Evolutionary conservation across 352 stramenopile genomes (phyloP), one percentile per base, ranked within the genome.

Genomic region (Globisporangium uncinulatum): DNA sequence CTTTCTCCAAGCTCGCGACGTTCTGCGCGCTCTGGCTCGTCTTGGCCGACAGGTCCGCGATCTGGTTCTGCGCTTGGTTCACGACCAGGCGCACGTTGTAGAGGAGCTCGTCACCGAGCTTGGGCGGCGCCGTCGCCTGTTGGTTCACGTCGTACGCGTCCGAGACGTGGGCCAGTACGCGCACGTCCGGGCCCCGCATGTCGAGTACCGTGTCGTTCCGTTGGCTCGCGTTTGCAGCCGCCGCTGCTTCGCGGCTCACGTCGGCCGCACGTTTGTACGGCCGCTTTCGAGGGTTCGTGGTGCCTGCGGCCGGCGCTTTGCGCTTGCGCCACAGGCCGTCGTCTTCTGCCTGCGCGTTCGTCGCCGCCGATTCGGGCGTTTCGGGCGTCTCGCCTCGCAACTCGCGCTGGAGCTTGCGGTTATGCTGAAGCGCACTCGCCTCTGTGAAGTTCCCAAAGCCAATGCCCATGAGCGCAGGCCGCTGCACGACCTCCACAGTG

Each of bases 361-460:
- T 20, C 55, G 68, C 61, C 50, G 69, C 41, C 8, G 54, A 46
- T 41, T 71, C 55, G 15, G n/a, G n/a, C n/a, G 81, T 65, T 24
- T 83, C 69, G 0, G 73, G 64, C 21, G 37, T 74, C 45, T 97
- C 92, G 39, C 90, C 79, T 31, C 88, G 78, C 5, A 98, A 76
- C 63, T 98, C 89, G 24, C 89, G 89, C 73, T 98, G 88, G 47
- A 98, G 77, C 51, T 87, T 77, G 31, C 76, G 76, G 79, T 98
- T 98, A 56, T 94, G 79, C 59, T 96, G 95, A 9, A 98, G 63
- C 52, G 91, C 79, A 14, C 87, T 92, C 24, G 89, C 87, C 63
- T 98, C 94, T 46, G 96, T 95, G 65, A 98, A 98, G 61, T 86
- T 84, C 46, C 92, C 92, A 67, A 89, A 98, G 32, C 95, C 95